Conservation (phyloP, 345 rosid species). For the Dovyalis caffra region DNA sequence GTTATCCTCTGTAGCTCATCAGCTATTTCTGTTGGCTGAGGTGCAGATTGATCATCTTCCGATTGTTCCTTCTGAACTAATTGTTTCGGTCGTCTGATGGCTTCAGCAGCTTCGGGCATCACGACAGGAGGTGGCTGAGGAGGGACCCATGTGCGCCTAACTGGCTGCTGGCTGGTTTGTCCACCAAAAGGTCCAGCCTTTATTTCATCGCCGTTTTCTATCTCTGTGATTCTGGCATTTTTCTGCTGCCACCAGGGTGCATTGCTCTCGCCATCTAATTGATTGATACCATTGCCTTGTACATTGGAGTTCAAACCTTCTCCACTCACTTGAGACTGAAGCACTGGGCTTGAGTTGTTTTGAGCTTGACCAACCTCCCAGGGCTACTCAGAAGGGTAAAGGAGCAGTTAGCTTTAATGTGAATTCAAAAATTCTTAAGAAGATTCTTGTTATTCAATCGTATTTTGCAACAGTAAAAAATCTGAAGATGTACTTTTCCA, state of each 20-base stretch:
- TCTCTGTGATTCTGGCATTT: slow-evolving; percentile 56
- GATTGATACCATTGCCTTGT: slow-evolving; percentile 43
- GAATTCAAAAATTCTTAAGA: neutral
- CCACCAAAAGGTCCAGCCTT: slow-evolving; percentile 34
- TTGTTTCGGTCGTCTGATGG: slow-evolving; percentile 78
- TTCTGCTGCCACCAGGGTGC: slow-evolving; percentile 79
- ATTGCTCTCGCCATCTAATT: slow-evolving; percentile 32
- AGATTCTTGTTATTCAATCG: neutral
- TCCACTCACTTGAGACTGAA: slow-evolving; percentile 30
- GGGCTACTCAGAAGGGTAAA: slow-evolving; percentile 46
- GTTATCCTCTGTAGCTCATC: slow-evolving; percentile 80
- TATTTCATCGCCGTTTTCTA: slow-evolving; percentile 54
- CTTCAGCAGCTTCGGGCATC: slow-evolving; percentile 94
- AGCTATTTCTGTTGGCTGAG: slow-evolving; percentile 28
- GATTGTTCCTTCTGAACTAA: slow-evolving; percentile 53
- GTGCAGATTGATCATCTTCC: slow-evolving; percentile 41
- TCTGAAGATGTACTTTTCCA: neutral
- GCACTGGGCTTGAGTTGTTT: slow-evolving; percentile 41
- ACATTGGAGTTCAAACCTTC: slow-evolving; percentile 41
- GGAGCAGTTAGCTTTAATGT: neutral
- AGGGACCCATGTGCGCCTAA: slow-evolving; percentile 82
- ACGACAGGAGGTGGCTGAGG: slow-evolving; percentile 94
- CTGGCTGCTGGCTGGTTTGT: slow-evolving; percentile 46
- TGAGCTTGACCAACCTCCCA: slow-evolving; percentile 65
- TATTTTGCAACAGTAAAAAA: neutral